A percentile compares a stretch with the other conserved stretches of the same genome.
Evolutionary conservation across 768 basidiomycete genomes (phyloP).

Genomic region (Boletus sensibilis): DNA sequence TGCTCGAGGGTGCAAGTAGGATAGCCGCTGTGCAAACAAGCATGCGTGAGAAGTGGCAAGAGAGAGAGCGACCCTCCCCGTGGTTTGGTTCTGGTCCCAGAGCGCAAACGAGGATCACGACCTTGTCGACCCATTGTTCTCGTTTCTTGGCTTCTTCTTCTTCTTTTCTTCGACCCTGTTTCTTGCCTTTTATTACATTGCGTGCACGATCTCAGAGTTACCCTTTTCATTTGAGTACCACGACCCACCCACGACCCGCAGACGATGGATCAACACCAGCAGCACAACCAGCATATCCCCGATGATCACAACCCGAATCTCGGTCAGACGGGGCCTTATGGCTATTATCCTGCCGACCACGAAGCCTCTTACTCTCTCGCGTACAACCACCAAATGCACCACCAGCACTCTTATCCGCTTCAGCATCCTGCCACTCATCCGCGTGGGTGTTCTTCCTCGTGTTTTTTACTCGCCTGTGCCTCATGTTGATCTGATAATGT

Average conservation of each 20-base stretch:
- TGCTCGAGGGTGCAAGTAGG: background rate
- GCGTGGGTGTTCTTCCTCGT: constrained; percentile 62
- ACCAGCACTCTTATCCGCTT: constrained; percentile 52
- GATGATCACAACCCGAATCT: constrained; percentile 48
- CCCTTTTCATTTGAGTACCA: constrained; percentile 36
- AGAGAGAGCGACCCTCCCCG: background rate
- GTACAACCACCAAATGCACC: constrained; percentile 49
- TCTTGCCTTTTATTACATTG: constrained; percentile 33
- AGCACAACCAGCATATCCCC: constrained; percentile 46
- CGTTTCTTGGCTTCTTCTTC: constrained; percentile 33
- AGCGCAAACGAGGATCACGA: constrained; percentile 30
- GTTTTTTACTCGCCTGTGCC: constrained; percentile 43
- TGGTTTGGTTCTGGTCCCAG: constrained; percentile 29
- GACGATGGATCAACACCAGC: constrained; percentile 43
- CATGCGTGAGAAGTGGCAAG: constrained; percentile 22
- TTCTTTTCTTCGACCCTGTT: constrained; percentile 38
- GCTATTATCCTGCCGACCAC: constrained; percentile 54
- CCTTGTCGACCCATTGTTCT: constrained; percentile 27
- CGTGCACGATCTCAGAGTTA: constrained; percentile 34
- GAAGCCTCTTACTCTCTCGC: constrained; percentile 53
- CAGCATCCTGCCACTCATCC: constrained; percentile 59
- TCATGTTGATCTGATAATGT: constrained; percentile 68
- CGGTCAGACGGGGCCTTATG: constrained; percentile 41
- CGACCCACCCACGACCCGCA: constrained; percentile 38
- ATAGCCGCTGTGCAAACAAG: constrained; percentile 5